Conservation (phyloP, 2,329 filamentous ascomycete genomes). For the Fusarium beomiforme region DNA sequence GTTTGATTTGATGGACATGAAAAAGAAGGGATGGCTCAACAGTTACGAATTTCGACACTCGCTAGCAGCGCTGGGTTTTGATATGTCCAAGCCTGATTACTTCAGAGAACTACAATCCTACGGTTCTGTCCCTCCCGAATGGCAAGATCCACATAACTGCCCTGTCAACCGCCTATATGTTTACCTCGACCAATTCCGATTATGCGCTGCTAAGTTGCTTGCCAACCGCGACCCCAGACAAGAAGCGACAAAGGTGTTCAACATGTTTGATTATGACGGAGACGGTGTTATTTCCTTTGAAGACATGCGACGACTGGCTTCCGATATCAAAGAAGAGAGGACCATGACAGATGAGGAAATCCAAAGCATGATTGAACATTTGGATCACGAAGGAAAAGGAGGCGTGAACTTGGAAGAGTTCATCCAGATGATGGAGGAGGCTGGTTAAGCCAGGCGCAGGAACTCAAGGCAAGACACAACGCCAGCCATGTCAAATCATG, state of each 20-base stretch:
- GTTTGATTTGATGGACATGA: conserved; percentile 96
- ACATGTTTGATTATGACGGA: conserved; percentile 90
- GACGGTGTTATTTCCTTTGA: conserved; percentile 92
- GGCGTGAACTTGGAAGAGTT: conserved; percentile 77
- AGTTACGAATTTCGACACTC: conserved; percentile 99
- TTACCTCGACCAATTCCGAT: conserved; percentile 66
- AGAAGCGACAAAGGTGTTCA: conserved; percentile 90
- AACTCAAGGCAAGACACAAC: neutral
- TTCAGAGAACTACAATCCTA: conserved; percentile 83
- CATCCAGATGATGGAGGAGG: conserved; percentile 68
- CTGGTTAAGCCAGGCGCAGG: conserved; percentile 42
- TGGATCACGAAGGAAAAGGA: conserved; percentile 93
- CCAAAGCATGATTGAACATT: conserved; percentile 96
- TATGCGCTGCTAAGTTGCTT: conserved; percentile 84
- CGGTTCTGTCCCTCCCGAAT: conserved; percentile 75
- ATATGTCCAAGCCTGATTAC: conserved; percentile 86
- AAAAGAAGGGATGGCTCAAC: conserved; percentile 93
- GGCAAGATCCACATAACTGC: conserved; percentile 55
- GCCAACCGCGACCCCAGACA: conserved; percentile 85
- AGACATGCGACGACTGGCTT: conserved; percentile 86
- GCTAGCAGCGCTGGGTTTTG: conserved; percentile 94
- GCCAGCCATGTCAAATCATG: conserved; percentile 15
- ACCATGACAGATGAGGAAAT: conserved; percentile 93
- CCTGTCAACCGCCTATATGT: conserved; percentile 58
- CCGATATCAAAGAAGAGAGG: conserved; percentile 82